Evolutionary conservation across 1,284 basidiomycete genomes (phyloP).

Genomic region (Ustanciosporium gigantosporum): DNA sequence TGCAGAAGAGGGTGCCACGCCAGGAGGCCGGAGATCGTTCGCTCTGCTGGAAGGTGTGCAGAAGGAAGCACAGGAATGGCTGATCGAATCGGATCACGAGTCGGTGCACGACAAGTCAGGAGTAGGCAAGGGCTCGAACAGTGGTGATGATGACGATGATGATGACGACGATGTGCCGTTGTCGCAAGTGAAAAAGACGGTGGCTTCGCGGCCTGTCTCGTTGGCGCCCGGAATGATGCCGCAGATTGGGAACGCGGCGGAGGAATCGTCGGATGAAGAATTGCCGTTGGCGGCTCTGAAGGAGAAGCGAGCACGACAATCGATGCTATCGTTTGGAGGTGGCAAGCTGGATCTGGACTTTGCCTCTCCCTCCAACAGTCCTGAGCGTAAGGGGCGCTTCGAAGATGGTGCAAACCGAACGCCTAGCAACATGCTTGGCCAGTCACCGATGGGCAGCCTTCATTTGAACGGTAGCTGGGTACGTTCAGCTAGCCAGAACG

Average conservation of each 20-base stretch:
- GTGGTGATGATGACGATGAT: conserved; percentile 11
- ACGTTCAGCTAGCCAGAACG: too few species aligned
- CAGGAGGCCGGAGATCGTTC: conserved; percentile 6
- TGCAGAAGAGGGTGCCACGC: conserved; percentile 1
- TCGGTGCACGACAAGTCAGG: conserved; percentile 7
- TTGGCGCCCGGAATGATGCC: conserved; percentile 26
- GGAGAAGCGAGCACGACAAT: conserved; percentile 36
- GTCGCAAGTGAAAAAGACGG: conserved; percentile 41
- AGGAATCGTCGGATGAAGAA: conserved; percentile 47
- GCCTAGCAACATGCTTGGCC: too few species aligned
- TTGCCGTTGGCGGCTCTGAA: conserved; percentile 45
- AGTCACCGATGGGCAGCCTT: too few species aligned
- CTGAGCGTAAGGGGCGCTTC: too few species aligned
- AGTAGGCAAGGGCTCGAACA: too few species aligned
- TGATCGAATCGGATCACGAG: conserved; percentile 31
- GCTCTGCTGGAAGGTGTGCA: conserved; percentile 19
- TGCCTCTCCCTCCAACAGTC: conserved; percentile 1
- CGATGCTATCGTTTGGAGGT: conserved; percentile 16
- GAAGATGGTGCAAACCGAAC: too few species aligned
- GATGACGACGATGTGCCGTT: conserved; percentile 50
- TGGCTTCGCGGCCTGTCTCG: conserved; percentile 25
- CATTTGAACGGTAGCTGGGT: too few species aligned
- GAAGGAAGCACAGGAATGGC: conserved; percentile 36
- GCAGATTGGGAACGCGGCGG: not conserved
- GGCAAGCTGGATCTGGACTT: conserved; percentile 47